These are phyloP conservation scores for Inosperma sp. DNA, from an alignment of 768 basidiomycete genomes.

Conservation along the genomic window DNA sequence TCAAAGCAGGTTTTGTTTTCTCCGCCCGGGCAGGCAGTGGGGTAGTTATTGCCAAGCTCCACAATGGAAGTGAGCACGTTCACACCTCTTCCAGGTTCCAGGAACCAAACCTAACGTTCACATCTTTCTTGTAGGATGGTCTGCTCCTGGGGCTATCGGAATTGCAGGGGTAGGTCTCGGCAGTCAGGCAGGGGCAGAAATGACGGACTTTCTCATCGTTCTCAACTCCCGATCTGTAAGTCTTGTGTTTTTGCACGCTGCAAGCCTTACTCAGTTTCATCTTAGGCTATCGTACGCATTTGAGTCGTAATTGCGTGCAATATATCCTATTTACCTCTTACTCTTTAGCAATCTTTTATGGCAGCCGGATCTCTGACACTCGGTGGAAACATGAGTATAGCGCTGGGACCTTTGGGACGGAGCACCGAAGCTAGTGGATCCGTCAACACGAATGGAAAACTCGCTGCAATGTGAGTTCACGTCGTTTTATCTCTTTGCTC, in stretches of 20 bases:
- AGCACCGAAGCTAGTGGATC: constrained; percentile 91
- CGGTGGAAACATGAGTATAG: constrained; percentile 86
- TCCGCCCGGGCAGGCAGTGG: constrained; percentile 84
- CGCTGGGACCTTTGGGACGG: constrained; percentile 88
- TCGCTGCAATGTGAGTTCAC: constrained; percentile 80
- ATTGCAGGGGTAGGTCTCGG: constrained; percentile 89
- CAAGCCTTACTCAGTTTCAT: too few species aligned
- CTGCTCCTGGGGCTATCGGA: constrained; percentile 91
- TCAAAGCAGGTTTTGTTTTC: constrained; percentile 72
- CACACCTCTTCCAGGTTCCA: not conserved
- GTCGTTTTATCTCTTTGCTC: not conserved
- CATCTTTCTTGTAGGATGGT: constrained; percentile 60
- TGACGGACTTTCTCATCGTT: constrained; percentile 89
- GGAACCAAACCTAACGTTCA: constrained; percentile 4
- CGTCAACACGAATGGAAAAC: constrained; percentile 76
- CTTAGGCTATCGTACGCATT: constrained; percentile 62
- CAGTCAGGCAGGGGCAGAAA: constrained; percentile 75
- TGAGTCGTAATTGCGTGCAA: not conserved
- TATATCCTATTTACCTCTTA: not conserved
- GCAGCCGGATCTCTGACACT: constrained; percentile 85
- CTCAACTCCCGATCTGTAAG: constrained; percentile 77
- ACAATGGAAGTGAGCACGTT: constrained; percentile 67
- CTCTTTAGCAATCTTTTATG: constrained; percentile 77
- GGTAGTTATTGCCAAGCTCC: constrained; percentile 79
- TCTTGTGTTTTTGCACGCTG: constrained; percentile 10